These are phyloP conservation scores for Naganishia vaughanmartiniae DNA, from an alignment of 768 basidiomycete species.

Conservation along the genomic window DNA sequence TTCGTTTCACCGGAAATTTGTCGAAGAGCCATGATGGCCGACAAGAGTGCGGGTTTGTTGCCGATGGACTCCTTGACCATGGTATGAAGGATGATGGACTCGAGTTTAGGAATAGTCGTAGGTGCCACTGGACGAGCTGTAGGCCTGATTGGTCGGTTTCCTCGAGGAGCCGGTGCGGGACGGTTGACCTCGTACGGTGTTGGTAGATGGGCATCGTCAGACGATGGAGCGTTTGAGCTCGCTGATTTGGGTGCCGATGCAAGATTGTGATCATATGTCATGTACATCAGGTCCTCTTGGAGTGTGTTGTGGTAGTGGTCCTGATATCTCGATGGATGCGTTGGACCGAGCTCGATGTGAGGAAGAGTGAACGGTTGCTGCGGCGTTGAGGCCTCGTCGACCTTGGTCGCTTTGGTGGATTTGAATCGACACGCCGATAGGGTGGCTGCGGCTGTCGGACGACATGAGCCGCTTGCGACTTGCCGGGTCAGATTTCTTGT, in stretches of 20 bases:
- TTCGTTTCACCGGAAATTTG: conserved; percentile 80
- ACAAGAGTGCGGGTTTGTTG: conserved; percentile 70
- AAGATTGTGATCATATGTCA: conserved; percentile 73
- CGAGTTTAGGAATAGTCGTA: conserved; percentile 70
- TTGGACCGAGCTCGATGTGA: conserved; percentile 51
- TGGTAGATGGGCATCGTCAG: conserved; percentile 58
- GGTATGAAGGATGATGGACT: conserved; percentile 79
- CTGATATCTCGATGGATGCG: conserved; percentile 62
- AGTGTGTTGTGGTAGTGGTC: conserved; percentile 83
- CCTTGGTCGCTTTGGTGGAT: conserved; percentile 2
- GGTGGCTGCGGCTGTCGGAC: neutral
- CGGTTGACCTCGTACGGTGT: conserved; percentile 77
- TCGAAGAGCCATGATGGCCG: conserved; percentile 81
- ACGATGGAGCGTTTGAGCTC: conserved; percentile 55
- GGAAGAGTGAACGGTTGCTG: conserved; percentile 35
- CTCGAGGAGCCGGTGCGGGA: conserved; percentile 67
- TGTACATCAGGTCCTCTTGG: conserved; percentile 86
- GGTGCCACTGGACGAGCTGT: conserved; percentile 62
- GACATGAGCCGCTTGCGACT: conserved; percentile 2
- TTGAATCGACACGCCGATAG: conserved; percentile 18
- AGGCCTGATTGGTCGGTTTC: conserved; percentile 60
- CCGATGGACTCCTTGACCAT: conserved; percentile 76
- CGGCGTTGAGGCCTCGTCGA: neutral
- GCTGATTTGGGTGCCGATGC: conserved; percentile 48
- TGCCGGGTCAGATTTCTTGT: conserved; percentile 12